Evolutionary conservation across 2,329 filamentous ascomycete species (phyloP), one percentile per base, ranked within the genome.

Genomic region (Fusarium caatingaense): DNA sequence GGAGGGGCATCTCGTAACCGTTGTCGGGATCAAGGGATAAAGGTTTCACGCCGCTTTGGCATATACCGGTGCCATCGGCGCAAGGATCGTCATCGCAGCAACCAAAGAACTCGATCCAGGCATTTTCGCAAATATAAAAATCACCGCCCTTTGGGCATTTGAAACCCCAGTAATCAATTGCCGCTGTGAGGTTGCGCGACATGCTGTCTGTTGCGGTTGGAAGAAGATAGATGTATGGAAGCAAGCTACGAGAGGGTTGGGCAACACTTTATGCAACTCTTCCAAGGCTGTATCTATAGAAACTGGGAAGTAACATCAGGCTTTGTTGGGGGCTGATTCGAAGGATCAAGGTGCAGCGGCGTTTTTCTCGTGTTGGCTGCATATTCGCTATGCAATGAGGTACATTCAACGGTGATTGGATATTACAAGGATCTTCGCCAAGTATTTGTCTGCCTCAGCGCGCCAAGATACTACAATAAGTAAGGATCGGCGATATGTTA

Each of bases 101-200:
- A 8, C 32, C 55, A 3, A 56, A 27, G 15, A 56, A 56, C 21
- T 51, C 32, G 8, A 25, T 6, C 5, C 23, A 51, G 11, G 54
- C 13, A 18, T 56, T 41, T 12, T 56, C 50, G 23, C 45, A 56
- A 8, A 56, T 25, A 25, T 56, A 53, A 9, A 42, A n/a, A 11
- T n/a, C 2, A 3, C 34, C 5, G 0, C 16, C 34, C 16, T 37
- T 37, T 37, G 34, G 34, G 16, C 34, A 37, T 6, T 11, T n/a
- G 34, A 37, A n/a, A 2, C 16, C 34, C 34, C 34, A 37, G 34
- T 37, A 11, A 4, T 37, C 5, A 37, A 37, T 37, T 18, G 9
- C 34, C 10, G 34, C 16, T 37, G 34, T 37, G 9, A 6, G 5
- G 9, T 37, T 37, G 16, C 8, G 16, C 16, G 16, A 11, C 34